These are phyloP conservation scores for Microbotryum saponariae DNA, from an alignment of 1,284 basidiomycete genomes.

Conservation along the genomic window DNA sequence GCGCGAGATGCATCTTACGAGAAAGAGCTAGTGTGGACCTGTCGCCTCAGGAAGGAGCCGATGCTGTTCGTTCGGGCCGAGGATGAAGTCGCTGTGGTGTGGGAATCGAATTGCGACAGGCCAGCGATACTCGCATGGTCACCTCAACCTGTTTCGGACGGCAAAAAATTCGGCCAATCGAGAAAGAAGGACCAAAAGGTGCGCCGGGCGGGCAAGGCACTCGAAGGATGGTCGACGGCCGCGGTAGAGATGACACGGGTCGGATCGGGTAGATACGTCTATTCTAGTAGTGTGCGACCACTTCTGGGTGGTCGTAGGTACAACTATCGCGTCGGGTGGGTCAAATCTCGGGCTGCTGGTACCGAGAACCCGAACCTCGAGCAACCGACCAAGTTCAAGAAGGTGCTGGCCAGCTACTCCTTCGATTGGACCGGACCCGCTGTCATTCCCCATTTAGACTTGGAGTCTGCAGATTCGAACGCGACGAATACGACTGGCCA, in stretches of 20 bases:
- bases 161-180: slow-evolving; percentile 3
- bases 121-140: too few relatives aligned
- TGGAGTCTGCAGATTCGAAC: neutral
- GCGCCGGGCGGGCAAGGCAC: neutral
- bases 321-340: neutral
- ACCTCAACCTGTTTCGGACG: too few relatives aligned
- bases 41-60: slow-evolving; percentile 32
- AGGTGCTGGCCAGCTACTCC: slow-evolving; percentile 16
- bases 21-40: slow-evolving; percentile 17
- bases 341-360: neutral
- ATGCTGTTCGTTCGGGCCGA: slow-evolving; percentile 31
- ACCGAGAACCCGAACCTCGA: neutral
- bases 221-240: neutral
- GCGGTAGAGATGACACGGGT: neutral
- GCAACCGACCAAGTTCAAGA: slow-evolving; percentile 5
- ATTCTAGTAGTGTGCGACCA: slow-evolving; percentile 14
- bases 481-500: slow-evolving; percentile 1
- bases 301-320: neutral
- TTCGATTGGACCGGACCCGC: slow-evolving; percentile 20
- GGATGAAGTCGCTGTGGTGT: slow-evolving; percentile 26
- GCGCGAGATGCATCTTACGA: slow-evolving; percentile 21
- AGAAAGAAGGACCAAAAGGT: slow-evolving; percentile 1
- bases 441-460: neutral
- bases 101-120: slow-evolving; percentile 29
- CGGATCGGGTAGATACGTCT: slow-evolving; percentile 16